Base-by-base conservation (phyloP, 768 basidiomycete genomes). In the Botryobasidium botryosum region DNA sequence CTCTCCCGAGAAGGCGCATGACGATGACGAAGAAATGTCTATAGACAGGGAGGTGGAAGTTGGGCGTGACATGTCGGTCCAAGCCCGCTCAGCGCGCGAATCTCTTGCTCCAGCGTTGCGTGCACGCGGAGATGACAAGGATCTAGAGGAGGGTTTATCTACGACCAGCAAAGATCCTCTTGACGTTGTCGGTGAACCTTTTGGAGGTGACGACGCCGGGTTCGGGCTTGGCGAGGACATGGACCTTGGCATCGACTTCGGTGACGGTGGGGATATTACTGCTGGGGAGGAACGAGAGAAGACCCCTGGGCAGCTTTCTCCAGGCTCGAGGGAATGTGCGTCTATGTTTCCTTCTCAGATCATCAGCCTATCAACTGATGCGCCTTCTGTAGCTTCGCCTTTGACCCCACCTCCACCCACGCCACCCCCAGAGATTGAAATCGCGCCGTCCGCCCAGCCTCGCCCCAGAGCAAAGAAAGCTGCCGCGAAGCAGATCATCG, bases 401-500 rank as follows among this genome's bases (percentile, higher is more conserved):
- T 68, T 82, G 35, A 76, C 75, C 24, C 79, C 82, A 46, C 68
- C 73, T 35, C 85, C 85, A 5, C 62, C 67, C 23, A 90, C 87
- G 2, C 86, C 87, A 21, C 81, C 80, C 2, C 77, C 78, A 10
- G 70, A 72, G n/a, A n/a, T n/a, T n/a, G n/a, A n/a, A n/a, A n/a
- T n/a, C n/a, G n/a, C n/a, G n/a, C 5, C 61, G 66, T 31, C 52
- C 70, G 51, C 10, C 47, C 51, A 13, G 48, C 40, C 2, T 48
- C 44, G 2, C 35, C 47, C 24, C 35, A 40, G 45, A 51, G 64
- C 55, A 65, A 71, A 64, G 71, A 77, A 60, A 51, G 57, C 59
- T 28, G 75, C 72, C 51, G 77, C 80, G 55, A 85, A 79, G 61
- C 79, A 84, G 52, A 84, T 90, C 36, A 81, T 92, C 45, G 91